Percentiles rank a stretch among this genome's conserved stretches.
Evolutionary conservation across 768 basidiomycete genomes (phyloP).

Genomic region (Clitopilus passeckerianus): DNA sequence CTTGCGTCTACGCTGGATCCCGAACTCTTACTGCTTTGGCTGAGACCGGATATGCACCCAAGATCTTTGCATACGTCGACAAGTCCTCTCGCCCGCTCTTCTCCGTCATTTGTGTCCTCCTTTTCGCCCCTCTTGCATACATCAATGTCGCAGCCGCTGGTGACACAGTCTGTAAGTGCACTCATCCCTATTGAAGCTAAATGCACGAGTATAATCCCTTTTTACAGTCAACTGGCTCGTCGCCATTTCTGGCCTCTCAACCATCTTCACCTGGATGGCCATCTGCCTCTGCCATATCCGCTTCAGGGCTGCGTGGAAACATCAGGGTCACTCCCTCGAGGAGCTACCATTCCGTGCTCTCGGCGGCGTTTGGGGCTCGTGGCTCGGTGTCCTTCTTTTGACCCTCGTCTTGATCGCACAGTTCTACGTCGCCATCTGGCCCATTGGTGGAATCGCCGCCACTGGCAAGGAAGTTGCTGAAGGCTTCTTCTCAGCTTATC

Average conservation of each 20-base stretch:
- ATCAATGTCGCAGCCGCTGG: conserved; percentile 31
- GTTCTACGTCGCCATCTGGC: conserved; percentile 40
- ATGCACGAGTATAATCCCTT: not conserved
- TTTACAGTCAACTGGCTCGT: conserved; percentile 35
- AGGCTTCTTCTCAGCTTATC: conserved; percentile 35
- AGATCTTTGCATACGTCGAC: conserved; percentile 37
- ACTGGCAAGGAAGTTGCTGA: conserved; percentile 22
- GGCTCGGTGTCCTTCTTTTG: conserved; percentile 37
- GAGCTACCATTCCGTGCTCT: conserved; percentile 41
- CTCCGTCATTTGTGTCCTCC: conserved; percentile 30
- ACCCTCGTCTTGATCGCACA: conserved; percentile 37
- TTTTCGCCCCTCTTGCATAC: conserved; percentile 35
- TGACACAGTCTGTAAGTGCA: conserved; percentile 30
- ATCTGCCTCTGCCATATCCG: conserved; percentile 46
- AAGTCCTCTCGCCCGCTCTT: conserved; percentile 42
- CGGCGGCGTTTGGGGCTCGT: conserved; percentile 39
- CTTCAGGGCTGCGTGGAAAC: conserved; percentile 37
- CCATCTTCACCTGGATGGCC: conserved; percentile 39
- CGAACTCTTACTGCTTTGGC: conserved; percentile 40
- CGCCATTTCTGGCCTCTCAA: conserved; percentile 41
- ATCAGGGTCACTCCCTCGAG: conserved; percentile 38
- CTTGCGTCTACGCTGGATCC: conserved; percentile 41
- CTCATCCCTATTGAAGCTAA: not conserved
- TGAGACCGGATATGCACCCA: conserved; percentile 44
- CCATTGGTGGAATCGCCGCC: conserved; percentile 28